A percentile compares a stretch with the other conserved stretches of the same genome.
These are phyloP conservation scores for Auriscalpium orientale DNA, from an alignment of 768 basidiomycete species.

Conservation along the genomic window DNA sequence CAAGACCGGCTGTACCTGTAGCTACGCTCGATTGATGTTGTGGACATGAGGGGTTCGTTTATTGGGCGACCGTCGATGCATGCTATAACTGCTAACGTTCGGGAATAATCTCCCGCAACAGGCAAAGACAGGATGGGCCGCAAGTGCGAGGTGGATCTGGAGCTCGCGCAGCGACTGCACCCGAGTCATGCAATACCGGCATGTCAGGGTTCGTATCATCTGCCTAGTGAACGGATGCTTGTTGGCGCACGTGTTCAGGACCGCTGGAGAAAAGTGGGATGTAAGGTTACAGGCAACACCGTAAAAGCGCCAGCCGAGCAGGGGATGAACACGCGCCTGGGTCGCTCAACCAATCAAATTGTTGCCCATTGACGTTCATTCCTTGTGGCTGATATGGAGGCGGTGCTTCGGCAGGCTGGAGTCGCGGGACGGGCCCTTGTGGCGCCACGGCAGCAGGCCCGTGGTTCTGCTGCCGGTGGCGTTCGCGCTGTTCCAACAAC, in stretches of 20 bases:
- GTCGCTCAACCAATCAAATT: slow-evolving; percentile 18
- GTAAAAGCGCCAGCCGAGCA: neutral
- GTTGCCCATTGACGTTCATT: neutral
- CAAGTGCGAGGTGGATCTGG: slow-evolving; percentile 19
- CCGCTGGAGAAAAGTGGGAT: neutral
- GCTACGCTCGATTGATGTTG: too few relatives aligned
- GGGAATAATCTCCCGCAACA: slow-evolving; percentile 24
- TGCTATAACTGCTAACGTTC: slow-evolving; percentile 16
- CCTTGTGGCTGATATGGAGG: neutral
- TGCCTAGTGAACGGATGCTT: slow-evolving; percentile 16
- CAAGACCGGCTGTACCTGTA: too few relatives aligned
- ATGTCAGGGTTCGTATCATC: slow-evolving; percentile 19
- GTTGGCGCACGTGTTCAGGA: neutral
- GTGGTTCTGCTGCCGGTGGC: slow-evolving; percentile 10
- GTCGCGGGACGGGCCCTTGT: neutral
- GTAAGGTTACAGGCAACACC: neutral
- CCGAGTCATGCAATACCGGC: slow-evolving; percentile 20
- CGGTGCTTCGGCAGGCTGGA: neutral
- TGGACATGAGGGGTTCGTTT: too few relatives aligned
- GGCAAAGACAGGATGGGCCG: slow-evolving; percentile 19
- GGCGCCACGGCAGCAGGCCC: neutral
- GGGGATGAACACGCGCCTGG: slow-evolving; percentile 13
- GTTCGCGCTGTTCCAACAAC: slow-evolving; percentile 27
- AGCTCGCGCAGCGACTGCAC: slow-evolving; percentile 20
- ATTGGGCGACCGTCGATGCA: slow-evolving; percentile 4